Conservation (phyloP, 2,329 filamentous ascomycete genomes). For the Penicillium sp. region DNA sequence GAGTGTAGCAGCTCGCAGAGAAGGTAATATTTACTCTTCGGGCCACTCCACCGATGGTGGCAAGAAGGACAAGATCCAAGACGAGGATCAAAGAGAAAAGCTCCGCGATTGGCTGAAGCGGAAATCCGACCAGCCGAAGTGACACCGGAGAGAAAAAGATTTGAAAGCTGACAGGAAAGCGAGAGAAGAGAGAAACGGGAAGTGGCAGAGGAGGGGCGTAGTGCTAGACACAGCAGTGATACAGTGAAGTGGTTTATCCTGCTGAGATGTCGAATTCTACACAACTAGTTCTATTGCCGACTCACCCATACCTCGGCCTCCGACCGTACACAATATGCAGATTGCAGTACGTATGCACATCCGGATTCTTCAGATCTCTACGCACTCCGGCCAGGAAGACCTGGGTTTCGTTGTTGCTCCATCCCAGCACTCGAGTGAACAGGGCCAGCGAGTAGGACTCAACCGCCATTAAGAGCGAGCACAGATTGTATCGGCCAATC, state of each 20-base stretch:
- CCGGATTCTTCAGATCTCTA: constrained; percentile 34
- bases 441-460: constrained; percentile 30
- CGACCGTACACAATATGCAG: constrained; percentile 31
- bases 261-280: constrained; percentile 1
- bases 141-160: constrained; percentile 2
- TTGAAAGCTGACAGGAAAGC: not conserved
- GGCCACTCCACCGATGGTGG: not conserved
- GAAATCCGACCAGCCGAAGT: not conserved
- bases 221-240: not conserved
- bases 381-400: constrained; percentile 37
- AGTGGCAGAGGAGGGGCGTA: not conserved
- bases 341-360: constrained; percentile 35
- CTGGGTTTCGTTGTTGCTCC: constrained; percentile 36
- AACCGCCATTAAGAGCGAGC: constrained; percentile 28
- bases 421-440: constrained; percentile 32
- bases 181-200: not conserved
- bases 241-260: not conserved
- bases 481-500: constrained; percentile 33
- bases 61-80: not conserved
- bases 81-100: not conserved
- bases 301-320: constrained; percentile 29
- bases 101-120: not conserved
- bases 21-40: constrained; percentile 13
- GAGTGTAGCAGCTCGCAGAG: constrained; percentile 3
- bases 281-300: constrained; percentile 23